These are phyloP conservation scores for Sechiopsis laciniata DNA, from an alignment of 306 rosid genomes.

Conservation along the genomic window DNA sequence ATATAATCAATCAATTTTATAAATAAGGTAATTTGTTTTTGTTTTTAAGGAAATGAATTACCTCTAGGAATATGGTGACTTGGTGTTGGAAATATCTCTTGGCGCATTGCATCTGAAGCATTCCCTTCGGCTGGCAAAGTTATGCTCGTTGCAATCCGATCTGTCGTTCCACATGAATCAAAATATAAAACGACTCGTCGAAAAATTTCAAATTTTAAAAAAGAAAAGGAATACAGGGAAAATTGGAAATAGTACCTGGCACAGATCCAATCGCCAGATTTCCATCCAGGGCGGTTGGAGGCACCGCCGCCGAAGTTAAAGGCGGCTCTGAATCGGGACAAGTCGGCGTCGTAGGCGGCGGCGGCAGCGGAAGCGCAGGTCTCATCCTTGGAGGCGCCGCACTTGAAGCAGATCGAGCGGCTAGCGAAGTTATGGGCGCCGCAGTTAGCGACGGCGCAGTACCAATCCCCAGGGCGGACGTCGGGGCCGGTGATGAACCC, in stretches of 20 bases:
- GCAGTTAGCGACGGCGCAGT: slow-evolving; percentile 66
- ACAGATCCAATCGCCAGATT: slow-evolving; percentile 96
- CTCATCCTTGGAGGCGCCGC: slow-evolving; percentile 70
- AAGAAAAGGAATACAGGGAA: neutral
- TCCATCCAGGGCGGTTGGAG: slow-evolving; percentile 74
- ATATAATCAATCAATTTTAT: neutral
- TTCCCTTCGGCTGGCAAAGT: slow-evolving; percentile 76
- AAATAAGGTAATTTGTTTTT: neutral
- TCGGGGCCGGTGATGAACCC: slow-evolving; percentile 72
- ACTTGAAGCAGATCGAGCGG: slow-evolving; percentile 88
- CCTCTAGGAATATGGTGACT: slow-evolving; percentile 46
- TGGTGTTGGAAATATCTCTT: slow-evolving; percentile 29
- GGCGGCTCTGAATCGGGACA: slow-evolving; percentile 39
- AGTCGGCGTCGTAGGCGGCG: slow-evolving; percentile 38
- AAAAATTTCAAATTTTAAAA: neutral
- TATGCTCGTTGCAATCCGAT: slow-evolving; percentile 86
- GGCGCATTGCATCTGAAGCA: slow-evolving; percentile 47
- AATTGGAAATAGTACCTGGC: slow-evolving; percentile 46
- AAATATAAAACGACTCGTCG: neutral
- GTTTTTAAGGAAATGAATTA: slow-evolving; percentile 3
- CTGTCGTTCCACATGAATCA: slow-evolving; percentile 26
- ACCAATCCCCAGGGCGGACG: slow-evolving; percentile 89
- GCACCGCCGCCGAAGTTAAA: slow-evolving; percentile 27
- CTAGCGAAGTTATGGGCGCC: slow-evolving; percentile 69
- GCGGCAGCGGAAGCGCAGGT: slow-evolving; percentile 11